phyloP scores from a whole-genome alignment of 805 yeast genomes.

The Alloascoidea africana region DNA sequence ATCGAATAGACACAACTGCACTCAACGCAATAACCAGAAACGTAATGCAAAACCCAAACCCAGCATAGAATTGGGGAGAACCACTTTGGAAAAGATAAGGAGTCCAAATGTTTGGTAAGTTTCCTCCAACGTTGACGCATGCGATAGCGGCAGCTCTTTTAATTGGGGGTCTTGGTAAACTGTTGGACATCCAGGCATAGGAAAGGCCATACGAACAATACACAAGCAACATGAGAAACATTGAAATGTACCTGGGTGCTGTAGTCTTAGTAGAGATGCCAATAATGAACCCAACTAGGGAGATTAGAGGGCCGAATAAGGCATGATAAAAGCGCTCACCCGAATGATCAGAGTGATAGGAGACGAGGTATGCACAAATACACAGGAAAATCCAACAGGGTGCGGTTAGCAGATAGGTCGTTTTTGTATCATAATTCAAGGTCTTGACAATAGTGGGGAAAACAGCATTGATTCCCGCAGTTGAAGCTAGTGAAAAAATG shows the following conservation, averaged over 20 bases:
- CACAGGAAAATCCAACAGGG: slow-evolving; percentile 44
- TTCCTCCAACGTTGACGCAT: slow-evolving; percentile 26
- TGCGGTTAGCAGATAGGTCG: slow-evolving; percentile 32
- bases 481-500: slow-evolving; percentile 24
- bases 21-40: slow-evolving; percentile 8
- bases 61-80: slow-evolving; percentile 14
- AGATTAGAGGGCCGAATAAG: slow-evolving; percentile 24
- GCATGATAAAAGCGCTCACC: slow-evolving; percentile 41
- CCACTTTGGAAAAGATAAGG: slow-evolving; percentile 11
- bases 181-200: slow-evolving; percentile 39
- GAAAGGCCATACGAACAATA: slow-evolving; percentile 39
- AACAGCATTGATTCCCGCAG: slow-evolving; percentile 45
- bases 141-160: slow-evolving; percentile 43
- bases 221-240: slow-evolving; percentile 38
- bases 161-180: slow-evolving; percentile 41
- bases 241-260: slow-evolving; percentile 43
- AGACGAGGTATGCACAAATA: slow-evolving; percentile 32
- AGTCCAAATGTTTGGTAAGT: slow-evolving; percentile 13
- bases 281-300: slow-evolving; percentile 32
- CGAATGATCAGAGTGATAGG: slow-evolving; percentile 38
- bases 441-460: slow-evolving; percentile 35
- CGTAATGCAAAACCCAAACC: slow-evolving; percentile 12
- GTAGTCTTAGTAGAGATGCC: slow-evolving; percentile 34
- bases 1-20: slow-evolving; percentile 7
- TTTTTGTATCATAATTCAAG: slow-evolving; percentile 26